Conservation (phyloP, 805 yeast genomes). For the Maudiozyma bulderi region DNA sequence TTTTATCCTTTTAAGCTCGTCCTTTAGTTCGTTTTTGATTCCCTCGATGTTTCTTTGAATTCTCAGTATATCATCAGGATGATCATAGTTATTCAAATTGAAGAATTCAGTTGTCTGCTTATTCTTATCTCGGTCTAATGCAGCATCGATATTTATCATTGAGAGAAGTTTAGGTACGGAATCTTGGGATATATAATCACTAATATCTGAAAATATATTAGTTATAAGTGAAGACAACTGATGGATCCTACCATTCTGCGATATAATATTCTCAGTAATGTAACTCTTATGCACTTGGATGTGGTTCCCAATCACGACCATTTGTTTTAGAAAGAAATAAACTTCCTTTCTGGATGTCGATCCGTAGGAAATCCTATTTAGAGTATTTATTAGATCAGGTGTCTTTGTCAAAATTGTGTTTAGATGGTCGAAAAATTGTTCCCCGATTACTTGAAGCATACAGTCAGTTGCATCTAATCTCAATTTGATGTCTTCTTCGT, state of each 20-base stretch:
- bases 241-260: constrained; percentile 8
- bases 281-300: constrained; percentile 25
- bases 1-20: constrained; percentile 43
- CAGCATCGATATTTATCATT: constrained; percentile 46
- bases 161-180: constrained; percentile 31
- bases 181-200: constrained; percentile 25
- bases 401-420: constrained; percentile 27
- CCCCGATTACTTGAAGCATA: constrained; percentile 31
- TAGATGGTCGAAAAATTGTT: constrained; percentile 31
- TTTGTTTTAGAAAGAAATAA: constrained; percentile 40
- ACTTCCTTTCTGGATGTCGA: constrained; percentile 52
- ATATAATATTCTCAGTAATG: constrained; percentile 21
- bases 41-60: constrained; percentile 33
- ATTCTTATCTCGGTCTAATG: constrained; percentile 38
- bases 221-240: constrained; percentile 30
- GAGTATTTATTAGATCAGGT: constrained; percentile 51
- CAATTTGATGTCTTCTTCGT: constrained; percentile 43
- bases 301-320: constrained; percentile 31
- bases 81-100: constrained; percentile 29
- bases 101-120: constrained; percentile 39
- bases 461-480: constrained; percentile 55
- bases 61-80: constrained; percentile 33
- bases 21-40: constrained; percentile 39
- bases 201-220: constrained; percentile 32
- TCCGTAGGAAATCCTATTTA: constrained; percentile 52